These are phyloP conservation scores for Kodamaea fungicola DNA, from an alignment of 1,139 yeast genomes.

Conservation along the genomic window DNA sequence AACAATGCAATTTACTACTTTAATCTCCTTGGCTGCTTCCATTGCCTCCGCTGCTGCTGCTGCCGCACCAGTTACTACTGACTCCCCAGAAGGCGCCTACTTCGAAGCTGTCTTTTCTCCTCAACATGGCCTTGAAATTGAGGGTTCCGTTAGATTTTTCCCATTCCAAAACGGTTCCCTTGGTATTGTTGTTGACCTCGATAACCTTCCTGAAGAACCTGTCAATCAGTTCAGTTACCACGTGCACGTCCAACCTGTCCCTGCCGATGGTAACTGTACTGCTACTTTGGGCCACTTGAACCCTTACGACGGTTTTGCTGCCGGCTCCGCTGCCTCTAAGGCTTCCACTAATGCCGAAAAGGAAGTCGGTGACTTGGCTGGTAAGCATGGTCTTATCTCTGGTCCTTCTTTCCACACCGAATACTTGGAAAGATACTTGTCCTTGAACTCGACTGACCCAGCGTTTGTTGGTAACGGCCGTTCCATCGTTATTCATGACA, in stretches of 20 bases:
- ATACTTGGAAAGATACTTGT: slow-evolving; percentile 34
- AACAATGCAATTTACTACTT: no score
- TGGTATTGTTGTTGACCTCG: slow-evolving; percentile 26
- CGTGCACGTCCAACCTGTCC: slow-evolving; percentile 36
- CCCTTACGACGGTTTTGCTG: slow-evolving; percentile 35
- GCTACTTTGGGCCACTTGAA: slow-evolving; percentile 37
- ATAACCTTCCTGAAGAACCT: slow-evolving; percentile 27
- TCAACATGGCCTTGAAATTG: slow-evolving; percentile 13
- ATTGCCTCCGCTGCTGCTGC: slow-evolving; percentile 9
- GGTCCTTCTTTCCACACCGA: slow-evolving; percentile 20
- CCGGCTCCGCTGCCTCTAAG: slow-evolving; percentile 17
- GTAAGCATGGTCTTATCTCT: slow-evolving; percentile 34
- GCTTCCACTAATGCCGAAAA: slow-evolving; percentile 13
- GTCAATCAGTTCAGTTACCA: slow-evolving; percentile 42
- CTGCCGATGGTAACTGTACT: slow-evolving; percentile 36
- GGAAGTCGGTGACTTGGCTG: slow-evolving; percentile 43
- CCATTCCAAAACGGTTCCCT: slow-evolving; percentile 32
- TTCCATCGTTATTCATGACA: slow-evolving; percentile 36
- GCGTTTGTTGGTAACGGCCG: slow-evolving; percentile 34
- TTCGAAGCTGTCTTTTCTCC: slow-evolving; percentile 21
- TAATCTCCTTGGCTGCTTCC: no score
- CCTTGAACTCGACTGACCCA: slow-evolving; percentile 30
- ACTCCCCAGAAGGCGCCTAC: slow-evolving; percentile 21
- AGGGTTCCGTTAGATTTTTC: slow-evolving; percentile 28
- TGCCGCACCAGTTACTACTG: slow-evolving; percentile 22